These are phyloP conservation scores for Petasospora fabianii DNA, from an alignment of 1,139 yeast genomes.

Conservation along the genomic window DNA sequence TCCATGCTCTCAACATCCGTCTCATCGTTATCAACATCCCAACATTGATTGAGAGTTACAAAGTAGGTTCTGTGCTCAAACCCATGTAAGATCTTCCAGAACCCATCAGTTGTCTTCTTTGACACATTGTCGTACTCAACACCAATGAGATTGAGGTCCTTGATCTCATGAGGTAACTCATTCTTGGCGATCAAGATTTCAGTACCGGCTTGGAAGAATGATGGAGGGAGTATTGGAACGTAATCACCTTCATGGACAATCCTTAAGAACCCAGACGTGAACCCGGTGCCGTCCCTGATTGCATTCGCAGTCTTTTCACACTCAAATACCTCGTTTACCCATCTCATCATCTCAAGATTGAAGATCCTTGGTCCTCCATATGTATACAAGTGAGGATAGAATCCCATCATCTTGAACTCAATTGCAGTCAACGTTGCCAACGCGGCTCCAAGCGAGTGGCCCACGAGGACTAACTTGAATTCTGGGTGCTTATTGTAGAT, in stretches of 20 bases:
- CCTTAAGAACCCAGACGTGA: conserved; percentile 41
- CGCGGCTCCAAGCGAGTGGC: conserved; percentile 78
- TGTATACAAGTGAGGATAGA: conserved; percentile 50
- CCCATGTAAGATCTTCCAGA: conserved; percentile 21
- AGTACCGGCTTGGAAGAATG: conserved; percentile 46
- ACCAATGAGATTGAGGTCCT: conserved; percentile 35
- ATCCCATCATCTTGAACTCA: conserved; percentile 53
- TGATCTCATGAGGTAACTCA: conserved; percentile 44
- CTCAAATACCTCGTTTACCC: conserved; percentile 49
- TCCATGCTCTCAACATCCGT: too few species aligned
- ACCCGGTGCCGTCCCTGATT: conserved; percentile 15
- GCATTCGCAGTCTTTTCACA: conserved; percentile 27
- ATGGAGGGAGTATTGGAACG: conserved; percentile 58
- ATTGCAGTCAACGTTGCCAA: conserved; percentile 59
- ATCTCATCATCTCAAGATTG: conserved; percentile 46
- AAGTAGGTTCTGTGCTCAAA: conserved; percentile 26
- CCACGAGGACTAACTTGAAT: conserved; percentile 51
- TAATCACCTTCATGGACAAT: conserved; percentile 55
- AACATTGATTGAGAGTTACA: conserved; percentile 24
- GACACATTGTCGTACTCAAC: conserved; percentile 1
- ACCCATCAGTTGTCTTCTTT: not conserved
- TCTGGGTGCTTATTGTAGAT: conserved; percentile 25
- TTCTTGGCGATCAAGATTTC: conserved; percentile 45
- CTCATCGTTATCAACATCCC: conserved; percentile 6
- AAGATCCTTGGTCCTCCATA: conserved; percentile 67